Conservation (phyloP, 805 yeast species). For the Candida lessepsii region DNA sequence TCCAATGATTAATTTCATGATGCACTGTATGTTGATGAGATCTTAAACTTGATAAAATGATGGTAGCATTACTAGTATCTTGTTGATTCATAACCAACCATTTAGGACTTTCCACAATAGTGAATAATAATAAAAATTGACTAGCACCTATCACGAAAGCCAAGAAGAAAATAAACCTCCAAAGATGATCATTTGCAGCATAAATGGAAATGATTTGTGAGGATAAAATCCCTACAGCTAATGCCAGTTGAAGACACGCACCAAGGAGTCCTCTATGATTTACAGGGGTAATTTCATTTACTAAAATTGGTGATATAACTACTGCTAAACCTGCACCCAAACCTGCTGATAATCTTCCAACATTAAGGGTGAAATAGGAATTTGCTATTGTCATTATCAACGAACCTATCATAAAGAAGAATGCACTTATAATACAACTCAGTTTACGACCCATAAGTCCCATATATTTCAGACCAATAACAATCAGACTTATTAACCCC, state of each 20-base stretch:
- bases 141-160: conserved; percentile 24
- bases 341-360: conserved; percentile 37
- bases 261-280: conserved; percentile 44
- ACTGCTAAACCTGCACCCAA: conserved; percentile 39
- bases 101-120: conserved; percentile 41
- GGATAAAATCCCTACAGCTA: conserved; percentile 36
- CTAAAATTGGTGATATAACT: conserved; percentile 40
- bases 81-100: conserved; percentile 36
- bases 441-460: conserved; percentile 26
- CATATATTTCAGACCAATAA: conserved; percentile 29
- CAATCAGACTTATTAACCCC: conserved; percentile 30
- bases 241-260: conserved; percentile 36
- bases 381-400: conserved; percentile 25
- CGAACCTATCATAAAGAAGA: conserved; percentile 28
- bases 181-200: conserved; percentile 36
- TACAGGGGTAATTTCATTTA: conserved; percentile 40
- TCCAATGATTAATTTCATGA: conserved; percentile 39
- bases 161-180: conserved; percentile 35
- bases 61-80: conserved; percentile 28
- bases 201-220: conserved; percentile 33
- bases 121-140: conserved; percentile 32
- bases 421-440: conserved; percentile 22
- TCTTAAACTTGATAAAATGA: conserved; percentile 27
- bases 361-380: conserved; percentile 18
- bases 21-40: conserved; percentile 29